A percentile compares a stretch with the other conserved stretches of the same genome.
These are phyloP conservation scores for Tetraselmis striata DNA, from an alignment of 139 green algal species.

Conservation along the genomic window DNA sequence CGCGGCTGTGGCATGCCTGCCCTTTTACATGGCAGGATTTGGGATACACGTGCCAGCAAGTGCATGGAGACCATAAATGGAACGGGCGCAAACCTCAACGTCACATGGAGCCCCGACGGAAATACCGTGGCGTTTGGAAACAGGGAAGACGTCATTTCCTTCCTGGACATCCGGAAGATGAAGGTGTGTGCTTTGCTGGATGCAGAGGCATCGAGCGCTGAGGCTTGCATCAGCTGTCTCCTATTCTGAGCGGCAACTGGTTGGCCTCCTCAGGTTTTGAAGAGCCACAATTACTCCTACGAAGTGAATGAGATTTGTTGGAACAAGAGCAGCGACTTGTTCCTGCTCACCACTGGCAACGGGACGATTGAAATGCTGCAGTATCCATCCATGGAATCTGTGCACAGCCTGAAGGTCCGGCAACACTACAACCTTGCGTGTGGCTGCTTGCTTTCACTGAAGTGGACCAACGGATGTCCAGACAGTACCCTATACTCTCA, in stretches of 20 bases:
- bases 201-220: too few relatives aligned
- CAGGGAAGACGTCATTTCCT: constrained; percentile 1
- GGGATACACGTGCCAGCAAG: constrained; percentile 1
- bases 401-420: not conserved
- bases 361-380: not conserved
- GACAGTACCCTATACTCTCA: too few relatives aligned
- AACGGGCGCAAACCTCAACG: not conserved
- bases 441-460: too few relatives aligned
- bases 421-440: too few relatives aligned
- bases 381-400: not conserved
- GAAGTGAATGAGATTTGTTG: constrained; percentile 5
- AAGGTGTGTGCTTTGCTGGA: constrained; percentile 1
- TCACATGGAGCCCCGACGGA: not conserved
- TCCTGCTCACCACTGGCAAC: constrained; percentile 3
- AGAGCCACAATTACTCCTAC: not conserved
- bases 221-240: too few relatives aligned
- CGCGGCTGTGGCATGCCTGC: too few relatives aligned
- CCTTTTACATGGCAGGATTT: too few relatives aligned
- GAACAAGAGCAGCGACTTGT: not conserved
- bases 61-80: not conserved
- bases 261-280: not conserved
- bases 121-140: not conserved
- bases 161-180: constrained; percentile 5
- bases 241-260: too few relatives aligned
- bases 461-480: too few relatives aligned